A percentile compares a stretch with the other conserved stretches of the same genome.
phyloP scores from a whole-genome alignment of 176 grass and related monocot species.

The Ensete glaucum region DNA sequence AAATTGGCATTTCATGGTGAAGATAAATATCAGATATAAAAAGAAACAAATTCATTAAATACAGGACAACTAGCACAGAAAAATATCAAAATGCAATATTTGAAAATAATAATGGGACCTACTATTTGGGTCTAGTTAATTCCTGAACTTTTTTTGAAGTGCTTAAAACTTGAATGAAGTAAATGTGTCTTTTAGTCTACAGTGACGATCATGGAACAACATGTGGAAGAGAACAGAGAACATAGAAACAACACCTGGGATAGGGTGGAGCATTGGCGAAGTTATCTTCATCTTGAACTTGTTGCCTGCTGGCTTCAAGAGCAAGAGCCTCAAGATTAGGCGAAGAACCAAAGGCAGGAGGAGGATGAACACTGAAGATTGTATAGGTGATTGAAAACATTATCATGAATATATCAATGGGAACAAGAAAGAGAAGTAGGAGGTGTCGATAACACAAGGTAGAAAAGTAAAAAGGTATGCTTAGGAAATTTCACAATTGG shows the following conservation, averaged over 20 bases:
- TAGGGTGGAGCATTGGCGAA: slow-evolving; percentile 40
- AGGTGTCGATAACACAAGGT: background rate
- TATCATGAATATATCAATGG: slow-evolving; percentile 4
- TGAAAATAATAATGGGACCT: background rate
- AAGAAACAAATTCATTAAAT: background rate
- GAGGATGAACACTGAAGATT: slow-evolving; percentile 61
- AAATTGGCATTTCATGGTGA: slow-evolving; percentile 13
- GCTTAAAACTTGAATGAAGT: background rate
- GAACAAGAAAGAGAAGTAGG: background rate
- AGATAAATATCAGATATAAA: slow-evolving; percentile 22
- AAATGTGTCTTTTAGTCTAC: background rate
- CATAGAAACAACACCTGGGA: slow-evolving; percentile 35
- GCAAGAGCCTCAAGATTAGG: slow-evolving; percentile 83
- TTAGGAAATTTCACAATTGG: background rate
- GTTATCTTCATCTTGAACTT: slow-evolving; percentile 46
- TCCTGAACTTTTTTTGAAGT: background rate
- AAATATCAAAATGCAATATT: too few species aligned
- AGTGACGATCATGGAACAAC: background rate
- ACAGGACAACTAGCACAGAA: too few species aligned
- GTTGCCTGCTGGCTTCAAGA: slow-evolving; percentile 54
- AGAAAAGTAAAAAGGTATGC: background rate
- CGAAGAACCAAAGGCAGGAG: slow-evolving; percentile 92
- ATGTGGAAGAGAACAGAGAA: background rate
- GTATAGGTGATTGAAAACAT: slow-evolving; percentile 2
- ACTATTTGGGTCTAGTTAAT: too few species aligned